Conservation (phyloP, 2,329 filamentous ascomycete species). For the Epicoccum sorghinum region DNA sequence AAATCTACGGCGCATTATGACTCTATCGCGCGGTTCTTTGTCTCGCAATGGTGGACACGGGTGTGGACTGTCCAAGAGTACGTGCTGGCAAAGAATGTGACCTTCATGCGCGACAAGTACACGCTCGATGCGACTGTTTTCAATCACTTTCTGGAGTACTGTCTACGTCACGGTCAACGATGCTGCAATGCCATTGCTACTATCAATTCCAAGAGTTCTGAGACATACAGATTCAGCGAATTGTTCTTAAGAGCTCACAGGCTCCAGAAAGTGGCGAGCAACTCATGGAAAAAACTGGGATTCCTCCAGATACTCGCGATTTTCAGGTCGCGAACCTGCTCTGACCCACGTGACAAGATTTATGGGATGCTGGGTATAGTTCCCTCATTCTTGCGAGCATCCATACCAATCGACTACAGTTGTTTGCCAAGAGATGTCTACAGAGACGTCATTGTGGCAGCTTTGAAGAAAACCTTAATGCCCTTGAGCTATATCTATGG, state of each 20-base stretch:
- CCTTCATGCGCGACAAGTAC: background rate
- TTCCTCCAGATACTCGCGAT: background rate
- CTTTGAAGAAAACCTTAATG: background rate
- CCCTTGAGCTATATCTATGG: background rate
- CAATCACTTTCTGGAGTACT: background rate
- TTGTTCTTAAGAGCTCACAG: no score
- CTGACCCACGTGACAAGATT: constrained; percentile 1
- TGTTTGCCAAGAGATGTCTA: background rate
- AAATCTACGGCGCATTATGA: background rate
- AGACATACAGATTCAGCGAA: no score
- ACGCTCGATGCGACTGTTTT: background rate
- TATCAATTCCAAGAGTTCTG: no score
- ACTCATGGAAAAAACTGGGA: background rate
- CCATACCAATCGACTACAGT: background rate
- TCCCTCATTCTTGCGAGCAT: background rate
- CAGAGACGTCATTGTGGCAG: background rate
- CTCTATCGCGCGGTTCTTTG: background rate
- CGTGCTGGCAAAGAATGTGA: background rate
- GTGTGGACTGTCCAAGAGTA: constrained; percentile 9
- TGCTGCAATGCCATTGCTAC: no score
- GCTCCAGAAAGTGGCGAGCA: no score
- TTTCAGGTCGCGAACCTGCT: background rate
- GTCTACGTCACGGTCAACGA: background rate
- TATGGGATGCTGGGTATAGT: background rate
- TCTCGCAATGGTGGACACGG: constrained; percentile 2